phyloP scores from a whole-genome alignment of 306 rosid genomes.

The Quercus wislizeni region DNA sequence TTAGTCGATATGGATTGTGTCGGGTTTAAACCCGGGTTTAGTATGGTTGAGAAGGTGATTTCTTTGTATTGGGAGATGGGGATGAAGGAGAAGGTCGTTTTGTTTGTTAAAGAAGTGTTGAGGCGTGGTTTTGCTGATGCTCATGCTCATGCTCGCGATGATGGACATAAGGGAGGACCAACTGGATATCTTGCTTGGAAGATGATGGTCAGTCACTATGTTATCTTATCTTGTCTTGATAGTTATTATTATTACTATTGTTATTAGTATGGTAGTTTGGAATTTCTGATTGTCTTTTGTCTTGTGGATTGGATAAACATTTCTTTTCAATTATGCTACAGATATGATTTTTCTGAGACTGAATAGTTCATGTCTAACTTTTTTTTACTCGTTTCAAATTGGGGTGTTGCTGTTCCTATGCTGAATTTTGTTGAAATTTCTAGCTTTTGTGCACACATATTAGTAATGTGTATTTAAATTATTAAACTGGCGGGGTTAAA shows the following conservation, averaged over 20 bases:
- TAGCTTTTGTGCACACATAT: background rate
- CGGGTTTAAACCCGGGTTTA: slow-evolving; percentile 83
- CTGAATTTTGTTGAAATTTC: background rate
- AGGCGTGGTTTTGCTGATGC: slow-evolving; percentile 54
- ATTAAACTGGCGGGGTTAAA: too few relatives aligned
- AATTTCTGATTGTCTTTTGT: background rate
- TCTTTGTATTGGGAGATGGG: slow-evolving; percentile 96
- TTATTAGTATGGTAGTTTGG: too few relatives aligned
- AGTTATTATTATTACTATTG: too few relatives aligned
- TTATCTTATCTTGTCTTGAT: too few relatives aligned
- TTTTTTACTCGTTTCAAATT: background rate
- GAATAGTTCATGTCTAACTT: background rate
- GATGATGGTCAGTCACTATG: slow-evolving; percentile 70
- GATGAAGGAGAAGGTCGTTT: slow-evolving; percentile 61
- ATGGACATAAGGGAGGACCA: slow-evolving; percentile 83
- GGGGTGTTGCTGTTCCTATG: background rate
- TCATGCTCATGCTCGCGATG: slow-evolving; percentile 32
- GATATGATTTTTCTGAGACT: too few relatives aligned
- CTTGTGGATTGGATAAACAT: too few relatives aligned
- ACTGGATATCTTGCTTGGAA: slow-evolving; percentile 99
- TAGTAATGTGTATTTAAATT: background rate
- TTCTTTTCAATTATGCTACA: too few relatives aligned
- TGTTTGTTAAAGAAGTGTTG: slow-evolving; percentile 79
- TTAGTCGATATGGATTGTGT: slow-evolving; percentile 97
- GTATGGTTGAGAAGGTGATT: slow-evolving; percentile 93